A percentile compares a stretch with the other conserved stretches of the same genome.
Conservation (phyloP, 768 basidiomycete species). For the Suillus decipiens region DNA sequence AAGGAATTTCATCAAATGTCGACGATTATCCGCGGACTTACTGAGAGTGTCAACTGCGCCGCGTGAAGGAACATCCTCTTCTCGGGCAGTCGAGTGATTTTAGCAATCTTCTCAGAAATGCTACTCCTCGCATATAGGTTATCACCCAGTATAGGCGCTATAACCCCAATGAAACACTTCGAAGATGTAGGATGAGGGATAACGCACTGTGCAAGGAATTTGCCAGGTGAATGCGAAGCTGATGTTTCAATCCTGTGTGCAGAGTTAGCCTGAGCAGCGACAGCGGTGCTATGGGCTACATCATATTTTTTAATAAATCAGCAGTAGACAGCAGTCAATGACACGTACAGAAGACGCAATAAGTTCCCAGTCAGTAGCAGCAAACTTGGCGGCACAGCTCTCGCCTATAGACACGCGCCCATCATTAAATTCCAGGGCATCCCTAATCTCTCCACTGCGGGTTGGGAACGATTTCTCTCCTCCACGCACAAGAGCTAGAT, state of each 20-base stretch:
- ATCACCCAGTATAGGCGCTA: slow-evolving; percentile 73
- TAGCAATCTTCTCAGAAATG: slow-evolving; percentile 33
- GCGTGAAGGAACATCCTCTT: slow-evolving; percentile 65
- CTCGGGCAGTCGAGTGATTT: slow-evolving; percentile 36
- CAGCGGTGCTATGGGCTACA: slow-evolving; percentile 45
- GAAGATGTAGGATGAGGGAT: slow-evolving; percentile 6
- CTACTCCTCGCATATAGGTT: slow-evolving; percentile 44
- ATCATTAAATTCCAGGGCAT: slow-evolving; percentile 41
- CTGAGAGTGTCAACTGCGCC: slow-evolving; percentile 55
- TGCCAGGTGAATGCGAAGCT: slow-evolving; percentile 67
- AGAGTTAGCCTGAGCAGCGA: slow-evolving; percentile 58
- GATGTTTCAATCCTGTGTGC: slow-evolving; percentile 68
- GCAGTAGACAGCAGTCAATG: neutral
- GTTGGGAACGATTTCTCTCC: slow-evolving; percentile 46
- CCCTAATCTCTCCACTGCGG: slow-evolving; percentile 44
- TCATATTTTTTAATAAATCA: slow-evolving; percentile 28
- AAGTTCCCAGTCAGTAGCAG: slow-evolving; percentile 54
- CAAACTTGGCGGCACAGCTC: slow-evolving; percentile 36
- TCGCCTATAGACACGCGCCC: slow-evolving; percentile 45
- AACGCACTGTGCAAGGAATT: slow-evolving; percentile 47
- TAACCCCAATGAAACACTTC: slow-evolving; percentile 5
- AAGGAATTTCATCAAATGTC: slow-evolving; percentile 6
- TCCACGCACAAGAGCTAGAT: slow-evolving; percentile 64
- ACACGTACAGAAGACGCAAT: slow-evolving; percentile 57
- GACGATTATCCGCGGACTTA: slow-evolving; percentile 31